Percentiles rank a stretch among this genome's conserved stretches.
Conservation (phyloP, 1,284 basidiomycete genomes). For the Cutaneotrichosporon sp. region DNA sequence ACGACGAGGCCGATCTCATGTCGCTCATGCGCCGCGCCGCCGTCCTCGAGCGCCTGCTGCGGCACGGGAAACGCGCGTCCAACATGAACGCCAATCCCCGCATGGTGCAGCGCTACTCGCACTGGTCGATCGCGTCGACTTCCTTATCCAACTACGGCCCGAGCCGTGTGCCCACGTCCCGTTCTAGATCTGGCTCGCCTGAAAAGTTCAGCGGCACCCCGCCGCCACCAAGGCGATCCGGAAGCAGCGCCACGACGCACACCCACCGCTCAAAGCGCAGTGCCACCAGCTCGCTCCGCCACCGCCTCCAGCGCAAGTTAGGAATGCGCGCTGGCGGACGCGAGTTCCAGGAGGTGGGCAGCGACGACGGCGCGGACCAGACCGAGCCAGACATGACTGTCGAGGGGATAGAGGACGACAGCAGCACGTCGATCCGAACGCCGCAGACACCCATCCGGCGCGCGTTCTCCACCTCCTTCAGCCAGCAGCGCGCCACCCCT, state of each 20-base stretch:
- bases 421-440: slow-evolving; percentile 9
- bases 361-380: slow-evolving; percentile 10
- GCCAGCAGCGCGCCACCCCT: not conserved
- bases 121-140: slow-evolving; percentile 10
- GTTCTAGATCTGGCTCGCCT: slow-evolving; percentile 2
- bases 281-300: not conserved
- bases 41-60: slow-evolving; percentile 42
- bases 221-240: not conserved
- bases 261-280: slow-evolving; percentile 6
- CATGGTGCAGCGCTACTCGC: slow-evolving; percentile 12
- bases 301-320: slow-evolving; percentile 5
- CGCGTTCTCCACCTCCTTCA: slow-evolving; percentile 14
- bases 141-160: slow-evolving; percentile 8
- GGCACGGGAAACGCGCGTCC: slow-evolving; percentile 38
- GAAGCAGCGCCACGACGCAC: slow-evolving; percentile 1
- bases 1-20: slow-evolving; percentile 40
- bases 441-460: slow-evolving; percentile 18
- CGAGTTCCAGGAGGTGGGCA: slow-evolving; percentile 11
- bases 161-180: not conserved
- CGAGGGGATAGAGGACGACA: slow-evolving; percentile 16
- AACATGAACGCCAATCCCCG: slow-evolving; percentile 6
- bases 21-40: slow-evolving; percentile 39
- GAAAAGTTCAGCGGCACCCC: not conserved
- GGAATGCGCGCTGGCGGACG: not conserved
- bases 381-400: not conserved